Evolutionary conservation across 495 filamentous ascomycete genomes (phyloP).

Genomic region (Hypoxylon lienhwacheense): DNA sequence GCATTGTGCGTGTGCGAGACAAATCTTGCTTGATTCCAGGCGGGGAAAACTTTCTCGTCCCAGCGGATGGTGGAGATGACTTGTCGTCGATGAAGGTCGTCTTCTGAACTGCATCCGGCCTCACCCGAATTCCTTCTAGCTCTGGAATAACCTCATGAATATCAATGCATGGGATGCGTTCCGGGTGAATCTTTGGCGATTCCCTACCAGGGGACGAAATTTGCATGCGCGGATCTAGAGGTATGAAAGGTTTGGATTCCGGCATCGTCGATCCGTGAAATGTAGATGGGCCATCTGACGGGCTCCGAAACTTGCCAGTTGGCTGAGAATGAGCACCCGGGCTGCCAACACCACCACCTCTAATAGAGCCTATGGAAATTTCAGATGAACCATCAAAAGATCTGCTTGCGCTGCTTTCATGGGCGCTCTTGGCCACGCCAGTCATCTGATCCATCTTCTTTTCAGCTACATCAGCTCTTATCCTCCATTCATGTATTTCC

Average conservation of each 20-base stretch:
- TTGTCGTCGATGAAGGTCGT: slow-evolving; percentile 45
- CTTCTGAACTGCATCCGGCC: slow-evolving; percentile 45
- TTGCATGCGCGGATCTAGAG: slow-evolving; percentile 40
- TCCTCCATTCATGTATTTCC: slow-evolving; percentile 33
- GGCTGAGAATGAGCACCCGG: slow-evolving; percentile 17
- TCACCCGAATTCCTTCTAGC: slow-evolving; percentile 50
- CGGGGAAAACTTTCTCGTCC: slow-evolving; percentile 27
- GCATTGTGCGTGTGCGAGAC: slow-evolving; percentile 15
- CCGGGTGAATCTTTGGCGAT: slow-evolving; percentile 23
- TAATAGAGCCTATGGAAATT: slow-evolving; percentile 15
- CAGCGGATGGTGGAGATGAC: slow-evolving; percentile 19
- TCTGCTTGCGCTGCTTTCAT: not conserved
- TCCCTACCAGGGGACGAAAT: slow-evolving; percentile 16
- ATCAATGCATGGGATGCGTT: slow-evolving; percentile 45
- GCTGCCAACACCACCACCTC: slow-evolving; percentile 34
- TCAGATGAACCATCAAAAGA: slow-evolving; percentile 20
- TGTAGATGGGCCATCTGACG: slow-evolving; percentile 23
- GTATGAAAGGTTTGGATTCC: slow-evolving; percentile 38
- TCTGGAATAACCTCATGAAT: slow-evolving; percentile 50
- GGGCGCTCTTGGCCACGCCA: not conserved
- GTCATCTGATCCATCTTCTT: slow-evolving; percentile 25
- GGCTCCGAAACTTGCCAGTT: slow-evolving; percentile 5
- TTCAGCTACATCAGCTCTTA: slow-evolving; percentile 26
- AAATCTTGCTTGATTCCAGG: slow-evolving; percentile 24
- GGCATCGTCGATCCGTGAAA: slow-evolving; percentile 32